Evolutionary conservation across 192 early-diverging fungal genomes (phyloP).

Genomic region (Coemansia aciculifera): DNA sequence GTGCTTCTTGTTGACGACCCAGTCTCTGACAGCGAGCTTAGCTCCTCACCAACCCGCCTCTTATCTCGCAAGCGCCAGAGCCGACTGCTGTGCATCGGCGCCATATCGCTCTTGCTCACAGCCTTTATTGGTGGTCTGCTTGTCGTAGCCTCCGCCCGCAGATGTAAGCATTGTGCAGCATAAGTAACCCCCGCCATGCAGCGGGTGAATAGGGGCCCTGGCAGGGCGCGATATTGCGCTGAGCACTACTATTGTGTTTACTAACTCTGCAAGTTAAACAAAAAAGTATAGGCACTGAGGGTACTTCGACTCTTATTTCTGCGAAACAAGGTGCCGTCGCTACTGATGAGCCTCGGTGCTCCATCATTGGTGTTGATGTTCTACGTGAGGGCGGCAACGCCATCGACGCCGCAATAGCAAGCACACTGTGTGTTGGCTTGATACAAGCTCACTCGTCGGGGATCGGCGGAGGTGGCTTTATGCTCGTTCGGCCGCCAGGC

Average conservation of each 20-base stretch:
- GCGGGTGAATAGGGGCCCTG: neutral
- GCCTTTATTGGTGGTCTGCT: slow-evolving; percentile 33
- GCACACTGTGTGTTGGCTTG: slow-evolving; percentile 84
- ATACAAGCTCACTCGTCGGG: slow-evolving; percentile 87
- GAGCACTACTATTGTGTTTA: neutral
- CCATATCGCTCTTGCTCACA: slow-evolving; percentile 4
- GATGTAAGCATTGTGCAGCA: slow-evolving; percentile 16
- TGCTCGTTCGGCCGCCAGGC: slow-evolving; percentile 71
- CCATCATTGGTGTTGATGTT: slow-evolving; percentile 66
- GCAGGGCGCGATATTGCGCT: neutral
- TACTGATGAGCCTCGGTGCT: slow-evolving; percentile 68
- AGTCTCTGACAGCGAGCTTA: neutral
- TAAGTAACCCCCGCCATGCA: neutral
- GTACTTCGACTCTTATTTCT: slow-evolving; percentile 34
- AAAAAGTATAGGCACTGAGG: slow-evolving; percentile 15
- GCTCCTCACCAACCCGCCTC: neutral
- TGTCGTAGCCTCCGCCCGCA: slow-evolving; percentile 4
- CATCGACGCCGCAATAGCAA: slow-evolving; percentile 85
- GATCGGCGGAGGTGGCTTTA: slow-evolving; percentile 95
- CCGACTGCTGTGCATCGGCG: slow-evolving; percentile 13
- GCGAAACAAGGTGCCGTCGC: slow-evolving; percentile 66
- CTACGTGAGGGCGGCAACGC: slow-evolving; percentile 86
- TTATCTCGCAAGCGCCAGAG: neutral
- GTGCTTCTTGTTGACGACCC: slow-evolving; percentile 17
- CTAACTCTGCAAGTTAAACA: neutral